Percentiles rank a stretch among this genome's conserved stretches.
These are phyloP conservation scores for Vitis vinifera DNA, from an alignment of 164 flowering plant genomes.

Conservation along the genomic window ASM3070453v1 NC_081808.1:1946001-1946500, in stretches of 20 bases:
- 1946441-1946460: neutral
- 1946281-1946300: neutral
- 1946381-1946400: neutral
- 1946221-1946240: constrained; percentile 63
- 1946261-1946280: neutral
- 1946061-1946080: neutral
- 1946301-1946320: neutral
- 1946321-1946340: neutral
- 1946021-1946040: neutral
- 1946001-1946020: neutral
- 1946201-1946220: constrained; percentile 67
- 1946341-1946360: neutral
- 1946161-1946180: constrained; percentile 61
- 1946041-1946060: neutral
- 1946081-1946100: neutral
- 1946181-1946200: constrained; percentile 51
- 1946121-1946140: neutral
- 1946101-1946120: no score
- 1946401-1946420: neutral
- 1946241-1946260: neutral
- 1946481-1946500: neutral
- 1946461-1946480: neutral
- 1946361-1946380: neutral
- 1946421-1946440: neutral
- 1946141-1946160: constrained; percentile 1